Evolutionary conservation across 2,329 filamentous ascomycete species (phyloP).

Genomic region (Aureobasidium sp.): DNA sequence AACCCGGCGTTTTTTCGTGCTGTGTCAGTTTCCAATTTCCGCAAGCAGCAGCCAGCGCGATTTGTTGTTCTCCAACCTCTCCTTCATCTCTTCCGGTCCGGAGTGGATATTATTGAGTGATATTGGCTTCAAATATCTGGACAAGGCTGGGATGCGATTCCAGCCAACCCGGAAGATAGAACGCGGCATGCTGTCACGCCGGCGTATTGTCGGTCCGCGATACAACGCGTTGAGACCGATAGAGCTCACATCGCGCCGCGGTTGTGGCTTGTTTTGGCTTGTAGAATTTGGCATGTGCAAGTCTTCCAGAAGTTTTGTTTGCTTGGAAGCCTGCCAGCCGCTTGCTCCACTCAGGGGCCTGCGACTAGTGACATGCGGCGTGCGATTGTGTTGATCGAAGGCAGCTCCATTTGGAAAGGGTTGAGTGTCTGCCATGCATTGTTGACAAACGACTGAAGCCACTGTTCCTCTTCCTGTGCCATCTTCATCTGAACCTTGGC

Average conservation of each 20-base stretch:
- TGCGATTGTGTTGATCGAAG: constrained; percentile 7
- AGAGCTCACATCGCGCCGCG: neutral
- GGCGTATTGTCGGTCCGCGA: neutral
- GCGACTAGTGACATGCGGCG: constrained; percentile 10
- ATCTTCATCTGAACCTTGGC: constrained; percentile 40
- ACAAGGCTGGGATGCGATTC: neutral
- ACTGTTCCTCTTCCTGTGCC: constrained; percentile 36
- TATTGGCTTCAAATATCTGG: neutral
- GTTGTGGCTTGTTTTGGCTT: neutral
- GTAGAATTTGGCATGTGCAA: neutral
- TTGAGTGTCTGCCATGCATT: constrained; percentile 36
- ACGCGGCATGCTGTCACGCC: neutral
- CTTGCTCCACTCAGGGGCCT: constrained; percentile 10
- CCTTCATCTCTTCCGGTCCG: neutral
- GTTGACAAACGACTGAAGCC: constrained; percentile 36
- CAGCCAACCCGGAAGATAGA: neutral
- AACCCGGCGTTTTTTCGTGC: neutral
- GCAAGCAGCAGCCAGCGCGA: neutral
- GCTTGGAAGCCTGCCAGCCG: neutral
- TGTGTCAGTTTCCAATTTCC: neutral
- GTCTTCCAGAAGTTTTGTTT: neutral
- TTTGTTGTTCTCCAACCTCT: neutral
- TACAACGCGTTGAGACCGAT: neutral
- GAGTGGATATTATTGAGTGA: neutral
- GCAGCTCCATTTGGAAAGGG: constrained; percentile 6